Percentiles rank a stretch among this genome's conserved stretches.
Evolutionary conservation across 441 rosid genomes (phyloP).

Genomic region (Eruca vesicaria): DNA sequence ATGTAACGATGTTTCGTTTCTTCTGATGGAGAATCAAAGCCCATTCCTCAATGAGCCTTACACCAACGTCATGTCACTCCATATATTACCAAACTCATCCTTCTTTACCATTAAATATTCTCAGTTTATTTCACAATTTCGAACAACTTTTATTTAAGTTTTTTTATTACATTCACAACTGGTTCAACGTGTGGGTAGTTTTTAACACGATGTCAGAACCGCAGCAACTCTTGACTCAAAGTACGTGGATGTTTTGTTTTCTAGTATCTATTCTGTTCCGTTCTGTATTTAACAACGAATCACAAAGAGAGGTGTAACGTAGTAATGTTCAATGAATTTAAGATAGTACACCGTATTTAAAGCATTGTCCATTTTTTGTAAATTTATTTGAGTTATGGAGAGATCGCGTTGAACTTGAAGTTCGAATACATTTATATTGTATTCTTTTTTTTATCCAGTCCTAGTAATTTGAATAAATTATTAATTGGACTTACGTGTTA

Average conservation of each 20-base stretch:
- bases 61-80: slow-evolving; percentile 33
- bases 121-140: not conserved
- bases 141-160: not conserved
- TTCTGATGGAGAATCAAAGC: slow-evolving; percentile 23
- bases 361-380: not conserved
- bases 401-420: not conserved
- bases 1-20: slow-evolving; percentile 18
- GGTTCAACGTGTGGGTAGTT: not conserved
- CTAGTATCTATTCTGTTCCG: not conserved
- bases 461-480: not conserved
- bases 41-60: slow-evolving; percentile 37
- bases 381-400: not conserved
- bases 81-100: slow-evolving; percentile 14
- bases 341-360: not conserved
- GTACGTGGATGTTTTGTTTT: not conserved
- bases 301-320: not conserved
- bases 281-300: not conserved
- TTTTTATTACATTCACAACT: not conserved
- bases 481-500: slow-evolving; percentile 7
- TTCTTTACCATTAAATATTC: not conserved
- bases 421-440: not conserved
- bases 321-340: slow-evolving; percentile 4
- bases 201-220: slow-evolving; percentile 2
- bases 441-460: not conserved
- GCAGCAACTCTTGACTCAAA: not conserved